phyloP scores from a whole-genome alignment of 495 filamentous ascomycete genomes.

The Aspergillus steynii region DNA sequence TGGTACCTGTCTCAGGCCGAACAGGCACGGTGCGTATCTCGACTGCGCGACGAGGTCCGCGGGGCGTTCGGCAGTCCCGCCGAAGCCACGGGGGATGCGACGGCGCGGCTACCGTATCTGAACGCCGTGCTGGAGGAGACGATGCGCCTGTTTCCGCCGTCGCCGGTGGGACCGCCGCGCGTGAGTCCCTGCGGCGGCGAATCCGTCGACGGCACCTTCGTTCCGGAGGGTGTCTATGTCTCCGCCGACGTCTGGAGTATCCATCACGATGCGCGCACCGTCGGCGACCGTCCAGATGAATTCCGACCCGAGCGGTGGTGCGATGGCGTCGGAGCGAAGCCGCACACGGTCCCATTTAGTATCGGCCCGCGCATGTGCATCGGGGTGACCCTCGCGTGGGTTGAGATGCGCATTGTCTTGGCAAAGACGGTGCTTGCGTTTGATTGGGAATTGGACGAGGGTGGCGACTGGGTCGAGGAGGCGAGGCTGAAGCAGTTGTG shows the following conservation, averaged over 20 bases:
- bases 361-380: conserved; percentile 1
- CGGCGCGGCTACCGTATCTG: background rate
- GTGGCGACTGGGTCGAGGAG: background rate
- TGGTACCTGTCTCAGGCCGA: background rate
- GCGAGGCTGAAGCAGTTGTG: background rate
- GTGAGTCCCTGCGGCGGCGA: conserved; percentile 6
- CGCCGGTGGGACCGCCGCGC: conserved; percentile 8
- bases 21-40: background rate
- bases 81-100: background rate
- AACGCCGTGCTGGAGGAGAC: conserved; percentile 14
- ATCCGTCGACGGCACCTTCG: conserved; percentile 7
- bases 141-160: conserved; percentile 9
- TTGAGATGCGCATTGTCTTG: conserved; percentile 2
- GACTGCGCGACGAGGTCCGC: background rate
- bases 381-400: background rate
- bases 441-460: background rate
- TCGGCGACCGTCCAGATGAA: background rate
- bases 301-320: background rate
- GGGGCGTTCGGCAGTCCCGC: background rate
- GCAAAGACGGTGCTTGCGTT: conserved; percentile 1
- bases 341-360: background rate
- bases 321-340: background rate
- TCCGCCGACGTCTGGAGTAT: background rate
- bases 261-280: background rate
- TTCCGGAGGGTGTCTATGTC: conserved; percentile 1